phyloP scores from a whole-genome alignment of 2,329 filamentous ascomycete genomes.

The Diaporthe velutina region DNA sequence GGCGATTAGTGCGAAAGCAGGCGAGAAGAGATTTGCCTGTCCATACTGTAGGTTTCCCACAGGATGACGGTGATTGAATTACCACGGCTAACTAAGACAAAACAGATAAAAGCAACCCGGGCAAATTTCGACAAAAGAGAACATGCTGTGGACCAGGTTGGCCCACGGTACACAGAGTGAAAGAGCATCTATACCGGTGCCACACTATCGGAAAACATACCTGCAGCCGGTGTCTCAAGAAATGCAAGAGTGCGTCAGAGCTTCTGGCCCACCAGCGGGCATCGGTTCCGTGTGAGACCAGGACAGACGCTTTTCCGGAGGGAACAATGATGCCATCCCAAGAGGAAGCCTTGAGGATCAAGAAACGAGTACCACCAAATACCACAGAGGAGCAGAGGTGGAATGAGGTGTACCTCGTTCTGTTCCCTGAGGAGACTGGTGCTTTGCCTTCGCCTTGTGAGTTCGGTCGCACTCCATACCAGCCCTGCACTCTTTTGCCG shows the following conservation, averaged over 20 bases:
- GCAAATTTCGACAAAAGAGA: constrained; percentile 38
- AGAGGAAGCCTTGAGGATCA: constrained; percentile 37
- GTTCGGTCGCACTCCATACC: not conserved
- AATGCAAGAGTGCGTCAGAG: constrained; percentile 39
- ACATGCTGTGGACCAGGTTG: constrained; percentile 41
- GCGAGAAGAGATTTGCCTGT: constrained; percentile 40
- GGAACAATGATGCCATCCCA: constrained; percentile 40
- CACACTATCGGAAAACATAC: constrained; percentile 41
- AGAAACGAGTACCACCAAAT: constrained; percentile 38
- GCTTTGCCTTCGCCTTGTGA: constrained; percentile 39
- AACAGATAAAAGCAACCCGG: constrained; percentile 39
- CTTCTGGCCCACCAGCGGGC: constrained; percentile 39
- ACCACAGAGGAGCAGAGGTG: constrained; percentile 40
- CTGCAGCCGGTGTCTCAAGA: constrained; percentile 38
- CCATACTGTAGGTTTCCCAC: constrained; percentile 33
- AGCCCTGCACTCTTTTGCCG: too few species aligned
- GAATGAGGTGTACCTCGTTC: constrained; percentile 38
- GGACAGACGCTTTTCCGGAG: constrained; percentile 38
- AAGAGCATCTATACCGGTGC: constrained; percentile 40
- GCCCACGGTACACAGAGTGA: constrained; percentile 40
- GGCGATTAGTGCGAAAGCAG: constrained; percentile 7
- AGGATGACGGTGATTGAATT: rapidly evolving
- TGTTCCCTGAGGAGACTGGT: constrained; percentile 34
- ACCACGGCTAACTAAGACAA: not conserved
- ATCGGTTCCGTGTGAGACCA: constrained; percentile 36